These are phyloP conservation scores for Sordariomycetes sp. DNA, from an alignment of 2,329 filamentous ascomycete genomes.

Conservation along the genomic window DNA sequence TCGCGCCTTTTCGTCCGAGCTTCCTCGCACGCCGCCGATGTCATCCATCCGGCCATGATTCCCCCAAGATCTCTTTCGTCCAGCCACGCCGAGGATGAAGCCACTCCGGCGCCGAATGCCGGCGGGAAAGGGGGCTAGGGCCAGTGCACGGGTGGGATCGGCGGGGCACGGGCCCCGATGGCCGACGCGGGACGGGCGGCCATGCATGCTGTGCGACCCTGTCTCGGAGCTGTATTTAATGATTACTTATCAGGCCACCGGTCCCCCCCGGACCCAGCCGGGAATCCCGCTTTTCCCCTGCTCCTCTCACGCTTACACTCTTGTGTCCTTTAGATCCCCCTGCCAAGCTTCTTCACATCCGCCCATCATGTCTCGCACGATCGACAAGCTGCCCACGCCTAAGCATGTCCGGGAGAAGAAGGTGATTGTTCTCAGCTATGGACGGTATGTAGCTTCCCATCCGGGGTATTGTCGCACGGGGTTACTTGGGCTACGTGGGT, in stretches of 20 bases:
- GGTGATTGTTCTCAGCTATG: slow-evolving; percentile 23
- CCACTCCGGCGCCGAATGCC: too few species aligned
- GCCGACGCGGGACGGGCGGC: background rate
- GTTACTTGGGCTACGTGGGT: too few species aligned
- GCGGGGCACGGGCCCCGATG: background rate
- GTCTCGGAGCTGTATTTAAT: background rate
- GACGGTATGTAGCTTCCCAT: slow-evolving; percentile 15
- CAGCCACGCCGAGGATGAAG: too few species aligned
- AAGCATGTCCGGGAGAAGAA: slow-evolving; percentile 18
- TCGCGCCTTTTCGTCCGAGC: too few species aligned
- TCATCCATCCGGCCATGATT: too few species aligned
- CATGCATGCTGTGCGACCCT: background rate
- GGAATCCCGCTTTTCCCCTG: background rate
- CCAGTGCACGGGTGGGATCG: too few species aligned
- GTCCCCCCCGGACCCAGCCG: background rate
- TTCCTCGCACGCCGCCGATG: too few species aligned
- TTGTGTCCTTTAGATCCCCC: background rate
- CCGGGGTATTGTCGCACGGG: background rate
- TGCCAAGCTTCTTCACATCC: background rate
- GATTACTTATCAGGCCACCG: background rate
- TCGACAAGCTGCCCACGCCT: slow-evolving; percentile 22
- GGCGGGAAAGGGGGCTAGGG: too few species aligned
- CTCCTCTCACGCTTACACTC: background rate
- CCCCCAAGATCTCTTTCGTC: too few species aligned
- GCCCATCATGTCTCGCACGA: slow-evolving; percentile 19